Evolutionary conservation across 768 basidiomycete species (phyloP).

Genomic region (Mycena floridula): DNA sequence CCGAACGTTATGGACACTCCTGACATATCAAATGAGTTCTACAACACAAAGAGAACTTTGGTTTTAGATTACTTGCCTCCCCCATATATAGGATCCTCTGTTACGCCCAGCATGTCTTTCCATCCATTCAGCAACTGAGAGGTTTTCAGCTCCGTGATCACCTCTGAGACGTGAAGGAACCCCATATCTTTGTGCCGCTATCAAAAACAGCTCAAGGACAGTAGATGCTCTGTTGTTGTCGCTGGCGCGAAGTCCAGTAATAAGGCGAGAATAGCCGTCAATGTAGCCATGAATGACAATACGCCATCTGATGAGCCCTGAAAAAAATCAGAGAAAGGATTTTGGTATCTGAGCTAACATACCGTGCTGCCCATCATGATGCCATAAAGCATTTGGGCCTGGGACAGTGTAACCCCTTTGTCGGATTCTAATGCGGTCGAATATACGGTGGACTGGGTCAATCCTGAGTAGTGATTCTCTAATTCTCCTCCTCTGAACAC

Average conservation of each 20-base stretch:
- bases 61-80: slow-evolving; percentile 10
- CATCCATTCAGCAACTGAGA: slow-evolving; percentile 13
- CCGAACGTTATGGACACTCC: background rate
- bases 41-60: background rate
- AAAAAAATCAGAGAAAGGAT: background rate
- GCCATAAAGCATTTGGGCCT: slow-evolving; percentile 30
- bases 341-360: background rate
- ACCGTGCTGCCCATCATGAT: slow-evolving; percentile 33
- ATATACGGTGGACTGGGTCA: slow-evolving; percentile 15
- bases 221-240: slow-evolving; percentile 27
- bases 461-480: slow-evolving; percentile 12
- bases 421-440: slow-evolving; percentile 14
- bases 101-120: slow-evolving; percentile 5
- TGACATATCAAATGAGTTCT: background rate
- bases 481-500: slow-evolving; percentile 14
- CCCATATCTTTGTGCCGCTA: slow-evolving; percentile 16
- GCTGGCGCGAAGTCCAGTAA: slow-evolving; percentile 23
- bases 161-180: slow-evolving; percentile 21
- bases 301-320: slow-evolving; percentile 20
- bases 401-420: slow-evolving; percentile 24
- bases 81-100: slow-evolving; percentile 16
- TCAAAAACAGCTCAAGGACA: slow-evolving; percentile 23
- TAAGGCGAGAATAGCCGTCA: slow-evolving; percentile 14
- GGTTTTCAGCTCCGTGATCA: slow-evolving; percentile 29
- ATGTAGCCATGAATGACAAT: slow-evolving; percentile 27